These are phyloP conservation scores for Pistacia vera DNA, from an alignment of 345 rosid species.

Conservation along the genomic window DNA sequence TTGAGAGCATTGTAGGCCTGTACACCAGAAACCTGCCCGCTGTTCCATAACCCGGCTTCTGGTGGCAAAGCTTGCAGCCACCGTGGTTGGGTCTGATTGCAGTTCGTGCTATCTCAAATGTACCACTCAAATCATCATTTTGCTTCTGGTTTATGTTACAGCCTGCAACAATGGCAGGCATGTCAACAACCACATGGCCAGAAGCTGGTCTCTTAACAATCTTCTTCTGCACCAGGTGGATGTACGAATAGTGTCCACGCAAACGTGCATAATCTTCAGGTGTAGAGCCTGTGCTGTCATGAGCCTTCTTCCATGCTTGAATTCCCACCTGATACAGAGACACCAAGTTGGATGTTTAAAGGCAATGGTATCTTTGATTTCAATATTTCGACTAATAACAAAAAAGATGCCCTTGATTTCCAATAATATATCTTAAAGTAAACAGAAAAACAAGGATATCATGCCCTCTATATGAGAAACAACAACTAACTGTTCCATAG, in stretches of 20 bases:
- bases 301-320: conserved; percentile 86
- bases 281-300: conserved; percentile 85
- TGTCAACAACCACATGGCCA: conserved; percentile 66
- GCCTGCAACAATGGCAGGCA: conserved; percentile 38
- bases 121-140: conserved; percentile 33
- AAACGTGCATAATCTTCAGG: conserved; percentile 97
- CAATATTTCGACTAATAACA: conserved; percentile 4
- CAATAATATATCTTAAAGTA: not conserved
- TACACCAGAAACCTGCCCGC: conserved; percentile 61
- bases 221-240: conserved; percentile 88
- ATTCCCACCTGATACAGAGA: conserved; percentile 70
- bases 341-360: conserved; percentile 5
- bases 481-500: not conserved
- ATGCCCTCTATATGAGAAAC: not conserved
- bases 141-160: conserved; percentile 42
- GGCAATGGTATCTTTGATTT: not conserved
- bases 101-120: conserved; percentile 61
- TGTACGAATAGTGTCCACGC: conserved; percentile 96
- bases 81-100: conserved; percentile 25
- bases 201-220: conserved; percentile 49
- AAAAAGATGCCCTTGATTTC: not conserved
- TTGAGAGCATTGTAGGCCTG: conserved; percentile 96
- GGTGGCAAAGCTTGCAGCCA: conserved; percentile 73
- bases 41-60: conserved; percentile 53
- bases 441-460: not conserved